Conservation (phyloP, 2,329 filamentous ascomycete species). For the Myriosclerotinia scirpicola region DNA sequence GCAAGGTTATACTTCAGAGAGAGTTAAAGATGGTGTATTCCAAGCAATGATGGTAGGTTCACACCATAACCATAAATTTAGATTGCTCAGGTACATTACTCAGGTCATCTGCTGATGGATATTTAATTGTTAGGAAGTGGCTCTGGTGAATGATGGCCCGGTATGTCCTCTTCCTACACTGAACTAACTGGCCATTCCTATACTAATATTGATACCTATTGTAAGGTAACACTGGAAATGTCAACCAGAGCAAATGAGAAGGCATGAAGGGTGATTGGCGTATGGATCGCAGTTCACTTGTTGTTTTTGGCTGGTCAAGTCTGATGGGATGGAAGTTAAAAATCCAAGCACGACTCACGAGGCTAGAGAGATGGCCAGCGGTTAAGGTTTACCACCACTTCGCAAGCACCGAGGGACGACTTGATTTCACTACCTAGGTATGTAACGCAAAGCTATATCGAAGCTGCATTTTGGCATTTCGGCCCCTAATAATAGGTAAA, state of each 20-base stretch:
- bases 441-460: background rate
- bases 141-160: constrained; percentile 81
- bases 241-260: constrained; percentile 33
- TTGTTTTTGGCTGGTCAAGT: background rate
- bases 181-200: background rate
- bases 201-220: background rate
- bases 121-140: constrained; percentile 61
- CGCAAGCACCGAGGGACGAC: too few species aligned
- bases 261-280: constrained; percentile 14
- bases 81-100: too few species aligned
- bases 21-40: constrained; percentile 93
- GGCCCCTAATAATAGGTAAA: background rate
- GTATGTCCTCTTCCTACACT: constrained; percentile 42
- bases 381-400: background rate
- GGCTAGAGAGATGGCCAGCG: background rate
- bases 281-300: background rate
- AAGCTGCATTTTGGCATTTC: background rate
- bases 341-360: background rate
- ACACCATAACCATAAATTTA: background rate
- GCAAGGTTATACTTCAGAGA: constrained; percentile 67
- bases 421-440: too few species aligned
- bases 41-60: constrained; percentile 85
- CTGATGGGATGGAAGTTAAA: background rate
- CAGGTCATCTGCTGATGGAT: constrained; percentile 6
- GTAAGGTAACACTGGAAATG: constrained; percentile 39